A percentile compares a stretch with the other conserved stretches of the same genome.
phyloP scores from a whole-genome alignment of 306 rosid genomes.

The Oemleria cerasiformis region DNA sequence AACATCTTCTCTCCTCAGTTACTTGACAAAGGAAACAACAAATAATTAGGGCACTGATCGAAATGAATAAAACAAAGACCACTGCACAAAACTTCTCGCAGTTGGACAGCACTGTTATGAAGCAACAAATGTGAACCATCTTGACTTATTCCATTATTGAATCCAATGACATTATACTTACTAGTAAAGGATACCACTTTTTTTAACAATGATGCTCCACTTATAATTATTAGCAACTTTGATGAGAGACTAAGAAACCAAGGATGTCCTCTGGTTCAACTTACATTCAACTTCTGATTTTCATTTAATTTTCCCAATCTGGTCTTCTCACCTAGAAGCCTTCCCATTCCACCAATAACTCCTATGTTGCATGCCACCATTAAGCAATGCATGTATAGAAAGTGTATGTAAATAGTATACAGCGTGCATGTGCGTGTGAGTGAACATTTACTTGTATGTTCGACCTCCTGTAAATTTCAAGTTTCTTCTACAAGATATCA shows the following conservation, averaged over 20 bases:
- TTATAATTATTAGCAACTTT: neutral
- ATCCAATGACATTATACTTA: too few species aligned
- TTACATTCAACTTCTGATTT: neutral
- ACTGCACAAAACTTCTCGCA: neutral
- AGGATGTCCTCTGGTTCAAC: neutral
- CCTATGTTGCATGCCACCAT: neutral
- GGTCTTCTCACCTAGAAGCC: neutral
- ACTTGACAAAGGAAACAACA: neutral
- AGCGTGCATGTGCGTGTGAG: neutral
- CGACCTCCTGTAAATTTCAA: neutral
- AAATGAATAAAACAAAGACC: neutral
- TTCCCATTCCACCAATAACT: neutral
- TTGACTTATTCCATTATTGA: neutral
- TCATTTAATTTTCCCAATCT: neutral
- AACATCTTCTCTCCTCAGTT: neutral
- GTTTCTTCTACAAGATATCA: neutral
- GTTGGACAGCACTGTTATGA: too few species aligned
- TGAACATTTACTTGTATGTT: neutral
- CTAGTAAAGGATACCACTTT: too few species aligned
- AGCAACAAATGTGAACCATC: neutral
- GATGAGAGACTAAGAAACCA: neutral
- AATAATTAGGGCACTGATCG: neutral
- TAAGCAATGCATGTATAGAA: neutral
- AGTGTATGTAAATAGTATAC: neutral
- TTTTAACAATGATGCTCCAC: too few species aligned